phyloP scores from a whole-genome alignment of 176 grass and related monocot genomes.

The Bonia amplexicaulis region DNA sequence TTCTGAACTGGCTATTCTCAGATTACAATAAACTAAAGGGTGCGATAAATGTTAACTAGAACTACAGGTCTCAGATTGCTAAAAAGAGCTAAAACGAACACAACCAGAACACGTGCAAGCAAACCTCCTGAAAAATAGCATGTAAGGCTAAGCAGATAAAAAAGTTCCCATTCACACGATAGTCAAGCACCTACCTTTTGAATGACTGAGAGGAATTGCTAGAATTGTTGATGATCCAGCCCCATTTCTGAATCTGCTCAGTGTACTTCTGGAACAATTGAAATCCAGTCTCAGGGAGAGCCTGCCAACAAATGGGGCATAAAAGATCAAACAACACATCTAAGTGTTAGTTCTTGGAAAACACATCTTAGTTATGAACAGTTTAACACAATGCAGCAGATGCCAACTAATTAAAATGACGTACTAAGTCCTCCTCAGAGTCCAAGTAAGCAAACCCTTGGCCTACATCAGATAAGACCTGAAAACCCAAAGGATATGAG shows the following conservation, averaged over 20 bases:
- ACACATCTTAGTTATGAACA: background rate
- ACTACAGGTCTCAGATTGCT: background rate
- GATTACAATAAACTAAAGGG: background rate
- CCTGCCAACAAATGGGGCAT: slow-evolving; percentile 30
- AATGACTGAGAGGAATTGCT: slow-evolving; percentile 60
- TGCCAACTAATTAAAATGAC: slow-evolving; percentile 25
- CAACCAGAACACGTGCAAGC: background rate
- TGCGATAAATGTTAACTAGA: background rate
- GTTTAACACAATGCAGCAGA: slow-evolving; percentile 10
- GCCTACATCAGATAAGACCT: slow-evolving; percentile 80
- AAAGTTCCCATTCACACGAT: background rate
- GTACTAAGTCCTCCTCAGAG: slow-evolving; percentile 79
- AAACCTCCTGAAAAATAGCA: background rate
- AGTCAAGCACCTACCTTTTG: slow-evolving; percentile 56
- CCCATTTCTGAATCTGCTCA: slow-evolving; percentile 85
- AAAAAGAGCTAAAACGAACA: background rate
- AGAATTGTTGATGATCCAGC: slow-evolving; percentile 63
- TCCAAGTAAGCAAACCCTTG: slow-evolving; percentile 60
- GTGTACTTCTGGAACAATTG: slow-evolving; percentile 83
- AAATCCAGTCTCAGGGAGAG: slow-evolving; percentile 85
- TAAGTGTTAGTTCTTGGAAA: background rate
- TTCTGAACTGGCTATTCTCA: background rate
- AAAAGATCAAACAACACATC: slow-evolving; percentile 9
- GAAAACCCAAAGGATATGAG: slow-evolving; percentile 15
- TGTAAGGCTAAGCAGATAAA: background rate